Conservation (phyloP, 352 stramenopile species). For the Aphanomyces invadans region DNA sequence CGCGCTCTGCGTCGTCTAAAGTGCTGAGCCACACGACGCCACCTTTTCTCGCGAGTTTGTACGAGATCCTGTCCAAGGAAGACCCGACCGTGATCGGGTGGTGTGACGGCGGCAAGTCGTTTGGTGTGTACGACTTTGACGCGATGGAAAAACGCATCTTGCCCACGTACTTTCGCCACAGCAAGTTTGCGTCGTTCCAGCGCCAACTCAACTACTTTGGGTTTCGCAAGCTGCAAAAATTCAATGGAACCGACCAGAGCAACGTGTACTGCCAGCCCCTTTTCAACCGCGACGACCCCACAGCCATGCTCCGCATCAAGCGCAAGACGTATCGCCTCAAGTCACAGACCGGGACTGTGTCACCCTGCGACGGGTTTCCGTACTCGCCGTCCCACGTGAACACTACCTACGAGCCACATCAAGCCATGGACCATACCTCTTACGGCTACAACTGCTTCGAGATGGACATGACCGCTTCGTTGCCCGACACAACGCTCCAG, state of each 20-base stretch:
- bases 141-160: slow-evolving; percentile 47
- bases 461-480: too few species aligned
- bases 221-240: slow-evolving; percentile 75
- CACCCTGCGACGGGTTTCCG: not conserved
- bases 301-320: slow-evolving; percentile 65
- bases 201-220: slow-evolving; percentile 74
- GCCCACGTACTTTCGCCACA: slow-evolving; percentile 69
- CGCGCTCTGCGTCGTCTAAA: slow-evolving; percentile 1
- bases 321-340: slow-evolving; percentile 34
- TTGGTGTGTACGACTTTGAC: slow-evolving; percentile 54
- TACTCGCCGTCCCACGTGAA: not conserved
- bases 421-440: not conserved
- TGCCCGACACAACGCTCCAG: not conserved
- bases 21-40: slow-evolving; percentile 30
- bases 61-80: slow-evolving; percentile 54
- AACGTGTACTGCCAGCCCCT: slow-evolving; percentile 62
- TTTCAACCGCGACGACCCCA: slow-evolving; percentile 48
- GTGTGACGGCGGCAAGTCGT: slow-evolving; percentile 57
- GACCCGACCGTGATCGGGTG: slow-evolving; percentile 47
- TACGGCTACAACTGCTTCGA: too few species aligned
- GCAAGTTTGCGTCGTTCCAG: slow-evolving; percentile 73
- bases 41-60: slow-evolving; percentile 57
- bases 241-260: slow-evolving; percentile 32
- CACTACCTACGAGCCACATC: not conserved
- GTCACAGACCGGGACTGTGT: not conserved